Conservation (phyloP, 2,329 filamentous ascomycete species). For the Sporothrix curviconia region DNA sequence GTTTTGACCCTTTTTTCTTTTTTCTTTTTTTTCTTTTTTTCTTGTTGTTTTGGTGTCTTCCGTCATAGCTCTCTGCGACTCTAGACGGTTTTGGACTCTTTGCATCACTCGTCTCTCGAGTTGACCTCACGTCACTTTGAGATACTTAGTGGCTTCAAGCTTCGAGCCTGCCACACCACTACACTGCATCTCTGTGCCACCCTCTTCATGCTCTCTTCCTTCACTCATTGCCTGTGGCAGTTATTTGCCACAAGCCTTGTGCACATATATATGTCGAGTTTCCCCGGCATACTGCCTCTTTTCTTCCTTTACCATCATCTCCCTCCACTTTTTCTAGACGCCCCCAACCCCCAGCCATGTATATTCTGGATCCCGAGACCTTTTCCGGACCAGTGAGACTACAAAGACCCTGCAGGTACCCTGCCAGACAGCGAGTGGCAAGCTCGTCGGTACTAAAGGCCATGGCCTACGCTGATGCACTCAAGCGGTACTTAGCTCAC, state of each 20-base stretch:
- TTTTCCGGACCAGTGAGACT: slow-evolving; percentile 11
- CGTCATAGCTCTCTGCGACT: not conserved
- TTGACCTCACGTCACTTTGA: too few relatives aligned
- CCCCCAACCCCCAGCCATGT: not conserved
- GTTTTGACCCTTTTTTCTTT: slow-evolving; percentile 30
- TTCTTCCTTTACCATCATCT: not conserved
- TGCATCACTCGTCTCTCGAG: too few relatives aligned
- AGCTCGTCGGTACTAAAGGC: not conserved
- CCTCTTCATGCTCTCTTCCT: not conserved
- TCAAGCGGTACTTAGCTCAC: slow-evolving; percentile 14
- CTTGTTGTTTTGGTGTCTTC: not conserved
- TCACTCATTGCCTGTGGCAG: slow-evolving; percentile 52
- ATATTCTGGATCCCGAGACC: slow-evolving; percentile 7
- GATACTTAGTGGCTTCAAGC: not conserved
- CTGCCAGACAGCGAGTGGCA: slow-evolving; percentile 11
- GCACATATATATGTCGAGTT: too few relatives aligned
- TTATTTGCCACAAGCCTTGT: too few relatives aligned
- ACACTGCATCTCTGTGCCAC: not conserved
- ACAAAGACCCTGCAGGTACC: slow-evolving; percentile 11
- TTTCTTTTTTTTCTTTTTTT: not conserved
- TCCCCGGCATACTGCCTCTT: slow-evolving; percentile 4
- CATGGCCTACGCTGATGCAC: slow-evolving; percentile 16
- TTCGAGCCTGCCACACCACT: not conserved
- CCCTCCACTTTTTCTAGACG: not conserved
- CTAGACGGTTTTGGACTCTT: too few relatives aligned